Conservation (phyloP, 2,329 filamentous ascomycete species). For the Mycosphaerella arachidis region DNA sequence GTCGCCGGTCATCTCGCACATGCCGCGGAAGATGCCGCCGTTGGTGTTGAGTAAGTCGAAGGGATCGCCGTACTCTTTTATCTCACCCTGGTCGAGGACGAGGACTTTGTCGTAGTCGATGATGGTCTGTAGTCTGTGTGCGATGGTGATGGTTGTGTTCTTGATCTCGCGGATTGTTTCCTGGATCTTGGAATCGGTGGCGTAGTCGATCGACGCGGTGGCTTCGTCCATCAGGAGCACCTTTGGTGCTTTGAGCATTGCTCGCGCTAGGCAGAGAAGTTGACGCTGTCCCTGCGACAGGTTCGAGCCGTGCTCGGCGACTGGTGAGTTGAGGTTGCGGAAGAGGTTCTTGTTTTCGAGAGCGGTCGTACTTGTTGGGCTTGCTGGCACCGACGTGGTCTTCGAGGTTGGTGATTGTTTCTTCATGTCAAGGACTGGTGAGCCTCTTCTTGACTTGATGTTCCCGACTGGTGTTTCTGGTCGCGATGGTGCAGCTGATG, state of each 20-base stretch:
- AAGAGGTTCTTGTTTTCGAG: conserved; percentile 92
- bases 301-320: conserved; percentile 88
- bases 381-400: conserved; percentile 32
- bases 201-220: conserved; percentile 95
- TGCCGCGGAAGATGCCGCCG: conserved; percentile 60
- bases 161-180: conserved; percentile 90
- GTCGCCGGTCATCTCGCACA: conserved; percentile 67
- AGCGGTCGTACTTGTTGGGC: conserved; percentile 37
- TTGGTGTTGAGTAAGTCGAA: conserved; percentile 71
- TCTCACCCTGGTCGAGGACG: conserved; percentile 81
- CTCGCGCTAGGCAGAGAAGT: conserved; percentile 86
- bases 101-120: conserved; percentile 98
- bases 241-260: conserved; percentile 83
- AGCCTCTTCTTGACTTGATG: conserved; percentile 9
- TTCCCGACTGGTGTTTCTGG: conserved; percentile 30
- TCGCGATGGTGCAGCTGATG: conserved; percentile 38
- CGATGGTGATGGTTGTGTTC: conserved; percentile 92
- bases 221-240: conserved; percentile 99
- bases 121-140: conserved; percentile 91
- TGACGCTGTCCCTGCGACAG: conserved; percentile 95
- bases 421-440: conserved; percentile 26
- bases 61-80: conserved; percentile 88
- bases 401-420: conserved; percentile 27
- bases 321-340: conserved; percentile 73
- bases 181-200: conserved; percentile 92